phyloP scores from a whole-genome alignment of 2,329 filamentous ascomycete species.

The Mollisiaceae sp. region DNA sequence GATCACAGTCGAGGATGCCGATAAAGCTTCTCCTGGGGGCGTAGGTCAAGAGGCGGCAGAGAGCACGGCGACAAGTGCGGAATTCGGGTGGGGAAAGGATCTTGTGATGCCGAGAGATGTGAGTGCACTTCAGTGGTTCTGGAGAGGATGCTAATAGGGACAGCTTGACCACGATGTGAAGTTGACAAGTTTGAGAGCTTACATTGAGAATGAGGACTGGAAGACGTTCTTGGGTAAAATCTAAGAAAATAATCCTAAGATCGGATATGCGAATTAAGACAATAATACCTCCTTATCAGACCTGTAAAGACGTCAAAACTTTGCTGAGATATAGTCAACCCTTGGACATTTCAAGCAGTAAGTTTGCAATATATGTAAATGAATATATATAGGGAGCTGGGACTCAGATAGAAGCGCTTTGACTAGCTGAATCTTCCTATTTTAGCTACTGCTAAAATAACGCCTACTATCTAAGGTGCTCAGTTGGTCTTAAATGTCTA shows the following conservation, averaged over 20 bases:
- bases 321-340: too few relatives aligned
- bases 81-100: conserved; percentile 45
- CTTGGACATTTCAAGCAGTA: too few relatives aligned
- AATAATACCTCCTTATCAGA: too few relatives aligned
- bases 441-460: too few relatives aligned
- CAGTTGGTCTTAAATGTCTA: too few relatives aligned
- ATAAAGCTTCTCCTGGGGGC: conserved; percentile 39
- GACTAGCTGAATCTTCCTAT: too few relatives aligned
- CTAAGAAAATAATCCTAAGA: neutral
- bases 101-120: conserved; percentile 32
- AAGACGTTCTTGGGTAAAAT: conserved; percentile 9
- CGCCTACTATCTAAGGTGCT: too few relatives aligned
- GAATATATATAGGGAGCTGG: too few relatives aligned
- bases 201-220: conserved; percentile 34
- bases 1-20: conserved; percentile 33
- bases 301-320: too few relatives aligned
- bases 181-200: conserved; percentile 29
- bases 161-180: conserved; percentile 32
- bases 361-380: too few relatives aligned
- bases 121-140: conserved; percentile 9
- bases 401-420: too few relatives aligned
- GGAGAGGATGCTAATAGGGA: neutral
- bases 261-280: too few relatives aligned
- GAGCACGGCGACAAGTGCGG: conserved; percentile 43
- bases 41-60: conserved; percentile 44